Conservation (phyloP, 257 asterid species). For the Solanum appendiculatum region DNA sequence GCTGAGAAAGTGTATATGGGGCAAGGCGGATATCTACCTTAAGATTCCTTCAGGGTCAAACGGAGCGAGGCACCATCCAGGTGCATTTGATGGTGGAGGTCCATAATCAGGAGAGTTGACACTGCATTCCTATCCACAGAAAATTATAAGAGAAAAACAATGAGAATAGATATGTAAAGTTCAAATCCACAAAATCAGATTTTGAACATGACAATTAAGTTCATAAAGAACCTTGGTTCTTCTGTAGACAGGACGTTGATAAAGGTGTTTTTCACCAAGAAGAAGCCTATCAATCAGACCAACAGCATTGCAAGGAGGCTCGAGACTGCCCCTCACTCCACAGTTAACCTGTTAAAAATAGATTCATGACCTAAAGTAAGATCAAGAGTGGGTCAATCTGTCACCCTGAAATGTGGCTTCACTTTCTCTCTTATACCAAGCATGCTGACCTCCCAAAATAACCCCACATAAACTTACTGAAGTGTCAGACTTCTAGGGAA, state of each 20-base stretch:
- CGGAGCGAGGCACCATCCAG: conserved; percentile 91
- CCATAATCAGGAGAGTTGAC: conserved; percentile 89
- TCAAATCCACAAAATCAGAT: neutral
- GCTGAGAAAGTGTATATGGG: neutral
- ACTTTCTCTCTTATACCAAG: neutral
- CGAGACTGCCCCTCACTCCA: conserved; percentile 71
- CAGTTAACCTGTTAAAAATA: conserved; percentile 56
- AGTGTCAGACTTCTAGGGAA: neutral
- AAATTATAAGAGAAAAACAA: neutral
- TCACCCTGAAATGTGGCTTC: neutral
- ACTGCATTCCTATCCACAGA: conserved; percentile 59
- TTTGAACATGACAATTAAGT: neutral
- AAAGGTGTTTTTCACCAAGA: conserved; percentile 77
- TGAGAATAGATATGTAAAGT: neutral
- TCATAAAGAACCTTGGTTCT: conserved; percentile 59
- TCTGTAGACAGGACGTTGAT: conserved; percentile 80
- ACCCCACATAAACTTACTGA: neutral
- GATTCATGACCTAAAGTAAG: neutral
- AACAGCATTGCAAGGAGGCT: conserved; percentile 90
- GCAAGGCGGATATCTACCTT: conserved; percentile 33
- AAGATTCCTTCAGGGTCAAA: conserved; percentile 92
- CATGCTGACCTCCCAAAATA: neutral
- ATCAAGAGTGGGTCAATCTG: neutral
- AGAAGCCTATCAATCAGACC: conserved; percentile 70
- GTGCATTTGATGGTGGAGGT: conserved; percentile 66